A percentile compares a stretch with the other conserved stretches of the same genome.
These are phyloP conservation scores for Jamesozyma spencerorum DNA, from an alignment of 805 yeast genomes.

Conservation along the genomic window DNA sequence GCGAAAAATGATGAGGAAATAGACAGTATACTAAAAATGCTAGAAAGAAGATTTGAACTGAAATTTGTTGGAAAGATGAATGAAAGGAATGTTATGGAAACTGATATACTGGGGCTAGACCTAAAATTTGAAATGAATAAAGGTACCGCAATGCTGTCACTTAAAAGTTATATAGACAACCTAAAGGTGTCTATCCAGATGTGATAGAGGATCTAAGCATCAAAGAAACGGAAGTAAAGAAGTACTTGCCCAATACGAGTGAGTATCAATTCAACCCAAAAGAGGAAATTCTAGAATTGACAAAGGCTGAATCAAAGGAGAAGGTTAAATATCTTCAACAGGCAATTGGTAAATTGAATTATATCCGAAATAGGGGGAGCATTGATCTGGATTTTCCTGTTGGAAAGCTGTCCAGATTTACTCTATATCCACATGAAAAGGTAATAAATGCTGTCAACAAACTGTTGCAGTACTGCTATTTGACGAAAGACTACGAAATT, in stretches of 20 bases:
- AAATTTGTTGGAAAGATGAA: neutral
- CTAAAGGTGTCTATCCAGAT: neutral
- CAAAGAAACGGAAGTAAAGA: neutral
- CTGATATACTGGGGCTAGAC: neutral
- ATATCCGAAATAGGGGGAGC: slow-evolving; percentile 4
- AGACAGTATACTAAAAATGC: neutral
- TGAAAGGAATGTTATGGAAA: neutral
- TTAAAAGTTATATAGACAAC: neutral
- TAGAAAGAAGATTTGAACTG: neutral
- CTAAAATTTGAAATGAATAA: neutral
- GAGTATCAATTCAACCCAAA: neutral
- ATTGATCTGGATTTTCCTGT: slow-evolving; percentile 3
- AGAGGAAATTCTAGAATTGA: neutral
- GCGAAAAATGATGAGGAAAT: neutral
- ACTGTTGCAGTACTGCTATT: neutral
- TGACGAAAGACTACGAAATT: neutral
- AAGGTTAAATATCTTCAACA: slow-evolving; percentile 2
- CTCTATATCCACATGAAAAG: slow-evolving; percentile 1
- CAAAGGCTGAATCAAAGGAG: neutral
- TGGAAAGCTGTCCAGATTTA: slow-evolving; percentile 1
- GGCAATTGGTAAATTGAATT: slow-evolving; percentile 3
- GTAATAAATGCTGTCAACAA: neutral
- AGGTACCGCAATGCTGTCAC: neutral
- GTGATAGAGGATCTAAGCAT: neutral
- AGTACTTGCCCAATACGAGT: neutral